Evolutionary conservation across 2,329 filamentous ascomycete species (phyloP).

Genomic region (Ophiosphaerella narmari): DNA sequence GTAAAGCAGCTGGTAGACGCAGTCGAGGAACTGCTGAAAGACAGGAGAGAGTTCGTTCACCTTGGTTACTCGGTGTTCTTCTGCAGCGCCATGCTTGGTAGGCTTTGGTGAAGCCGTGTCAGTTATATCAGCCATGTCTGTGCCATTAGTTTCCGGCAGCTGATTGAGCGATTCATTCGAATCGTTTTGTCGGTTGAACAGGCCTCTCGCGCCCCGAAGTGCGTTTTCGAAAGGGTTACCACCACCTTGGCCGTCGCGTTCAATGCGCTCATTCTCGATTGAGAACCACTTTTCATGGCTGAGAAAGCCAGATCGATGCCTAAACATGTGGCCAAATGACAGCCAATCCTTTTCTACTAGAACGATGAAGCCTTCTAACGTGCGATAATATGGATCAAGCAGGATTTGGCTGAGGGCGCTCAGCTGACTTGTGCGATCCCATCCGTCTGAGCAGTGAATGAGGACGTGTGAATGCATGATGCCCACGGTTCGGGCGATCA

Average conservation of each 20-base stretch:
- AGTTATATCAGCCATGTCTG: conserved; percentile 56
- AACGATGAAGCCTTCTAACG: conserved; percentile 91
- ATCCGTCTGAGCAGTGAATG: conserved; percentile 97
- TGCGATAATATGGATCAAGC: conserved; percentile 93
- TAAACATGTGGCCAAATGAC: conserved; percentile 97
- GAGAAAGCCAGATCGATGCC: conserved; percentile 84
- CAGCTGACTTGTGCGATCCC: conserved; percentile 95
- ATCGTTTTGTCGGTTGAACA: conserved; percentile 82
- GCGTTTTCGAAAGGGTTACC: conserved; percentile 84
- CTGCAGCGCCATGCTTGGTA: conserved; percentile 48
- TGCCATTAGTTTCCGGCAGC: conserved; percentile 53
- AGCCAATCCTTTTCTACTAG: conserved; percentile 97
- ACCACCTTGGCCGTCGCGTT: conserved; percentile 53
- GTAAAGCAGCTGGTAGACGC: conserved; percentile 84
- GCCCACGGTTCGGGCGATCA: conserved; percentile 86
- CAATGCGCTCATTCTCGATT: conserved; percentile 77
- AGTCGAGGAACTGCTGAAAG: conserved; percentile 97
- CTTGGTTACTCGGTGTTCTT: conserved; percentile 71
- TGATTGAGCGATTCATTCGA: conserved; percentile 68
- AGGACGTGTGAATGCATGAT: conserved; percentile 92
- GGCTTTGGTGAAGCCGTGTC: conserved; percentile 37
- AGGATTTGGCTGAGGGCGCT: conserved; percentile 91
- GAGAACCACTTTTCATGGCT: conserved; percentile 94
- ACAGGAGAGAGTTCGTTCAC: conserved; percentile 93
- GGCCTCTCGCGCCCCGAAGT: conserved; percentile 80